Evolutionary conservation across 2,329 filamentous ascomycete genomes (phyloP), one percentile per base, ranked within the genome.

Genomic region (Phoma herbarum): DNA sequence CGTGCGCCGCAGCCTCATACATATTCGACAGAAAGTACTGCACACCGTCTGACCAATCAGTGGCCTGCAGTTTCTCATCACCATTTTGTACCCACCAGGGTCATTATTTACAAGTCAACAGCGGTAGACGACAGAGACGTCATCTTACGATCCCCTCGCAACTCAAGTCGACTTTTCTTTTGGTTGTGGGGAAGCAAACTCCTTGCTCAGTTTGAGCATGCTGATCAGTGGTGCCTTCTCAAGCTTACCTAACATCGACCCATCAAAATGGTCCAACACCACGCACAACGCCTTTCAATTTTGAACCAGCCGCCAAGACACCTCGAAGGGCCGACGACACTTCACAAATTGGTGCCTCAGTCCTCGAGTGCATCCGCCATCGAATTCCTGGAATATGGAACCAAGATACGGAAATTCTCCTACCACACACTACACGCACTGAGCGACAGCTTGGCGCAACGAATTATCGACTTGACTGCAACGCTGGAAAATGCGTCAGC

Each of bases 361-460:
- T 64, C 74, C 25, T 66, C 77, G 33, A 60, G 75, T 44, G 66
- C 49, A 25, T 56, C 70, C 6, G 90, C 90, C 8, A 83, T 93
- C 61, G 89, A 93, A 56, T 90, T 87, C 70, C 80, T 86, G 28
- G 77, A 81, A 57, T 66, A 79, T 43, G 79, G 84, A 63, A 83
- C 81, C 26, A 71, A 69, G 26, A 78, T 78, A 26, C 77, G 75
- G 10, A 77, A 71, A 1, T 72, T 91, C 42, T 86, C 87, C 0
- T 96, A 93, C 71, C 55, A 72, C 10, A 77, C 87, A 41, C 79
- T 95, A 22, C 87, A 93, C 70, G 64, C 71, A 26, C 78, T 82
- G 28, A 86, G 90, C 10, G 78, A 85, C 48, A 67, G 65, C 3
- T 77, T 93, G 33, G 87, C 90, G 16, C 68, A 73, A 43, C 56